Conservation (phyloP, 306 rosid genomes). For the Elaeagnus macrophylla region DNA sequence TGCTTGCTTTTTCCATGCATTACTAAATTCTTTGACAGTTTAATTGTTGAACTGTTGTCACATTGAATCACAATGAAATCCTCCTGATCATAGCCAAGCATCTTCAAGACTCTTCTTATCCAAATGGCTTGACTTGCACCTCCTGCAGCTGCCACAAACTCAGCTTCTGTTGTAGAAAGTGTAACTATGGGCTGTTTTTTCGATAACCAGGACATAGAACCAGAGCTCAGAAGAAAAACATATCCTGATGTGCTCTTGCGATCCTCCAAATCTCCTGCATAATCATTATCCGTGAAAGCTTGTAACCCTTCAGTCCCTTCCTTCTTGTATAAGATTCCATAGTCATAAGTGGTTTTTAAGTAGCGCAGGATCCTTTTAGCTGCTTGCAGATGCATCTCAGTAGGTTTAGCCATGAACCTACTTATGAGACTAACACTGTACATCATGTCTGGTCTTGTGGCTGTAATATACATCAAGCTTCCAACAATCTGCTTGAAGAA, state of each 20-base stretch:
- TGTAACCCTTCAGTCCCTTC: neutral
- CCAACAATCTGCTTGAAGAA: neutral
- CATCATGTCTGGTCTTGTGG: neutral
- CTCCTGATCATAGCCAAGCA: neutral
- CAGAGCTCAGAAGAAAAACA: neutral
- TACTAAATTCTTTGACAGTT: too few species aligned
- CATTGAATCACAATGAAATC: neutral
- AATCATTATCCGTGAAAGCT: neutral
- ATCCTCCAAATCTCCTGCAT: neutral
- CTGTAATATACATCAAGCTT: neutral
- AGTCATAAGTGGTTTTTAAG: neutral
- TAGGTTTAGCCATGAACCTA: neutral
- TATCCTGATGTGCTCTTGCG: neutral
- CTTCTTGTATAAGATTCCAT: neutral
- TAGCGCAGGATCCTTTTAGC: conserved; percentile 4
- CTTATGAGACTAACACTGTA: neutral
- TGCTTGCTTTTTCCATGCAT: too few species aligned
- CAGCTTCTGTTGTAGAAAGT: too few species aligned
- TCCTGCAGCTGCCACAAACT: neutral
- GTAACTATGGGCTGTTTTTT: neutral
- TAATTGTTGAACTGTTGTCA: too few species aligned
- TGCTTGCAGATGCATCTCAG: neutral
- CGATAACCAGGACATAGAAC: neutral
- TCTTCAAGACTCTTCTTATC: neutral
- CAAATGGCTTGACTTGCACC: neutral